These are phyloP conservation scores for Triticum aestivum DNA, from an alignment of 176 grass and related monocot genomes.

Conservation along the genomic window DNA sequence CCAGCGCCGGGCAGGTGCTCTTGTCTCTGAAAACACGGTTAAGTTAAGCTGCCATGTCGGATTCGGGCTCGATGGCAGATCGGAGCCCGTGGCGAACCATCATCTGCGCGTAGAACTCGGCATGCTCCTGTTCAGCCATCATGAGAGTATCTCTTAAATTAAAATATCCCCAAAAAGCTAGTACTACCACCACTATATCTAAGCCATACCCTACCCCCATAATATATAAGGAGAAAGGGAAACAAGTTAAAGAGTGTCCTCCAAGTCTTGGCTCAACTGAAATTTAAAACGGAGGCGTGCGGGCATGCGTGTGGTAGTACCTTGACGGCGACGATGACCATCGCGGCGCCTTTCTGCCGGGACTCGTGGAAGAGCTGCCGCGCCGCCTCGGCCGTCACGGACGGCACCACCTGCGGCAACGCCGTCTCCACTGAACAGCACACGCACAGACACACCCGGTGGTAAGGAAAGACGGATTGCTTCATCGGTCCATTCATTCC, in stretches of 20 bases:
- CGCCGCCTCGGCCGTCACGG: constrained; percentile 48
- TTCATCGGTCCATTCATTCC: no score
- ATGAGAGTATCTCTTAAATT: not conserved
- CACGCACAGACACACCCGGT: no score
- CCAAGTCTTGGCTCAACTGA: not conserved
- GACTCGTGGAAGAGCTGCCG: constrained; percentile 66
- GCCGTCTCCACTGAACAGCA: constrained; percentile 52
- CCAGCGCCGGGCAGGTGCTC: not conserved
- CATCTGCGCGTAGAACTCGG: constrained; percentile 71
- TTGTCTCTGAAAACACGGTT: not conserved
- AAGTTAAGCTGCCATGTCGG: constrained; percentile 24
- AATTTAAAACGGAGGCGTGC: not conserved
- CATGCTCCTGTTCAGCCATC: constrained; percentile 58
- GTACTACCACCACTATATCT: not conserved
- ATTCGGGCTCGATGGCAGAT: constrained; percentile 75
- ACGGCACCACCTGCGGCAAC: constrained; percentile 66
- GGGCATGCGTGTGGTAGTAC: constrained; percentile 1
- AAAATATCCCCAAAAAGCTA: not conserved
- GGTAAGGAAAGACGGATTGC: no score
- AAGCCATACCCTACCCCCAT: not conserved
- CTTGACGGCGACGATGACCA: constrained; percentile 70
- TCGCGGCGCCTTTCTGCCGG: constrained; percentile 48
- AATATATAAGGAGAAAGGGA: not conserved
- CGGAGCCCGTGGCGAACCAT: constrained; percentile 61
- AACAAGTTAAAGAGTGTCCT: not conserved